Percentiles rank a stretch among this genome's conserved stretches.
Conservation (phyloP, 495 filamentous ascomycete species). For the Hyphodiscus hymeniophilus region DNA sequence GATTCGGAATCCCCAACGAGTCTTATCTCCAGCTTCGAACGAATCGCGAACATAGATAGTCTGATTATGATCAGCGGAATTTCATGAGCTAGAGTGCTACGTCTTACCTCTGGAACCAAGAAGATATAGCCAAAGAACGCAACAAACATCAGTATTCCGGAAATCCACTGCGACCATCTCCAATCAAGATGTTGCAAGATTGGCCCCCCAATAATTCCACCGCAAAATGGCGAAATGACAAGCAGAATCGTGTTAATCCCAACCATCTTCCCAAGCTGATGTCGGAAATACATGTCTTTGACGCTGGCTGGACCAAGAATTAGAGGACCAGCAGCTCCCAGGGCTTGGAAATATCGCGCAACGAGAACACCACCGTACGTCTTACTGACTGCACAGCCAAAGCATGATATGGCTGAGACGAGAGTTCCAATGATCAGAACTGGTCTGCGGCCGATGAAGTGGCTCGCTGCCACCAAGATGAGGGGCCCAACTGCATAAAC, state of each 20-base stretch:
- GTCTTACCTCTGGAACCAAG: slow-evolving; percentile 1
- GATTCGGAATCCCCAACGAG: background rate
- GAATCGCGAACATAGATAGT: too few relatives aligned
- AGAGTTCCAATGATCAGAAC: background rate
- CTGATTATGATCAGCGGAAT: too few relatives aligned
- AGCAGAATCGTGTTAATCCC: background rate
- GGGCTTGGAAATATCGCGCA: background rate
- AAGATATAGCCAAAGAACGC: background rate
- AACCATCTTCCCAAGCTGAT: background rate
- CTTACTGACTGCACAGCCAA: background rate
- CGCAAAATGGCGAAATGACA: background rate
- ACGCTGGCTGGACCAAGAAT: background rate
- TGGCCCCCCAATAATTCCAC: background rate
- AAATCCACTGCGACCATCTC: slow-evolving; percentile 3
- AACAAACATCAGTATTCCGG: background rate
- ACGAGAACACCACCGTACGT: background rate
- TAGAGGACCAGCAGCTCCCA: background rate
- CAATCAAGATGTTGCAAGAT: background rate
- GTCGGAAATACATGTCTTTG: slow-evolving; percentile 1
- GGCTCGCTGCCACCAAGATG: background rate
- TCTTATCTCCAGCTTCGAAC: background rate
- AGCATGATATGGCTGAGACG: background rate
- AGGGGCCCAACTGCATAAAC: background rate
- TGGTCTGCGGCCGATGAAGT: background rate
- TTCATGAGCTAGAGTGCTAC: too few relatives aligned